These are phyloP conservation scores for Thuja plicata DNA, from an alignment of 83 land plant species.

Conservation along the genomic window DNA sequence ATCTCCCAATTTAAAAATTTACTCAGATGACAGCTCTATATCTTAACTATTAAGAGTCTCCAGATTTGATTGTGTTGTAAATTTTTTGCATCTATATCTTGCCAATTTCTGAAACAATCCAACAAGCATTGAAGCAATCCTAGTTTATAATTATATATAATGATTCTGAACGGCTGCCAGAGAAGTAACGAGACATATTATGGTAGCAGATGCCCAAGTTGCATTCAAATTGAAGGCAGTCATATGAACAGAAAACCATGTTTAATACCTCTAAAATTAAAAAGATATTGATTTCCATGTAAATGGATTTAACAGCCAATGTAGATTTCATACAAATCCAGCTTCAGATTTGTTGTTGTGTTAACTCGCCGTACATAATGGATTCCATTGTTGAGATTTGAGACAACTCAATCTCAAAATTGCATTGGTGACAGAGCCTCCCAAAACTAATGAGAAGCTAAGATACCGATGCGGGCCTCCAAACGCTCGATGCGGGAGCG, in stretches of 20 bases:
- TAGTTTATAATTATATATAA: neutral
- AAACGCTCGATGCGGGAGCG: too few relatives aligned
- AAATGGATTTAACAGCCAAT: neutral
- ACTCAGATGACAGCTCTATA: neutral
- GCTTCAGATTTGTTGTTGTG: neutral
- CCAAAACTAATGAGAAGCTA: neutral
- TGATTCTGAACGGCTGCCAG: neutral
- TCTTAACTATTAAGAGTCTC: too few relatives aligned
- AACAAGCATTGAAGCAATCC: neutral
- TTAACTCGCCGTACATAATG: neutral
- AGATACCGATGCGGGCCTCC: too few relatives aligned
- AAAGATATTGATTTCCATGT: neutral
- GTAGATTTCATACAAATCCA: neutral
- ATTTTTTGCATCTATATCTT: neutral
- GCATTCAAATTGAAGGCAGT: neutral
- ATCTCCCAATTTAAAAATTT: neutral
- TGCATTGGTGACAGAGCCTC: neutral
- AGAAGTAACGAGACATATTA: neutral
- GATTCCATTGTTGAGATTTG: neutral
- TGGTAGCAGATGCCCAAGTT: neutral
- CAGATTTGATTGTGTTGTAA: too few relatives aligned
- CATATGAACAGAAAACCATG: neutral
- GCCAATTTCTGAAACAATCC: neutral
- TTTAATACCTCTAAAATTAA: neutral
- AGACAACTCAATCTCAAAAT: neutral